These are phyloP conservation scores for Sporothrix brunneoviolacea DNA, from an alignment of 2,329 filamentous ascomycete species.

Conservation along the genomic window DNA sequence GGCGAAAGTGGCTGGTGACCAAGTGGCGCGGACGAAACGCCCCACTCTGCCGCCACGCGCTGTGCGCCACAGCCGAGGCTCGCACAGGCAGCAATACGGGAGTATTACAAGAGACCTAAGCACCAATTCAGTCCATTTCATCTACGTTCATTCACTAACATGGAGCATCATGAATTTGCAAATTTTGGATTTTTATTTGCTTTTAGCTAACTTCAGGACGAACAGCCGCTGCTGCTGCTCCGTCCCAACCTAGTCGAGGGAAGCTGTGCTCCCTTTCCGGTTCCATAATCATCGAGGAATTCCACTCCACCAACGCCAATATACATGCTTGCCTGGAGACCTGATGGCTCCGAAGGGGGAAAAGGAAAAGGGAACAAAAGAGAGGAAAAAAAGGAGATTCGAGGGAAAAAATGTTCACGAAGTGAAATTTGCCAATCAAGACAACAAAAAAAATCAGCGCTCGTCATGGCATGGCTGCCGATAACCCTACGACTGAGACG, in stretches of 20 bases:
- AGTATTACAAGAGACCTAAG: too few relatives aligned
- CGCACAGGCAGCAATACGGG: too few relatives aligned
- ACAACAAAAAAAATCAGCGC: background rate
- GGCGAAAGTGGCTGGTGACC: background rate
- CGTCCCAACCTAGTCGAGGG: too few relatives aligned
- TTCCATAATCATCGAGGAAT: background rate
- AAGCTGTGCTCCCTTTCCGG: background rate
- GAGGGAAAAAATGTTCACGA: conserved; percentile 7
- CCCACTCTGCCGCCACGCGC: too few relatives aligned
- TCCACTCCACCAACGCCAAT: conserved; percentile 9
- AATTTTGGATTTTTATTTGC: background rate
- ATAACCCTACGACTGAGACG: conserved; percentile 10
- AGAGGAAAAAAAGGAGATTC: background rate
- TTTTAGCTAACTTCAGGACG: background rate
- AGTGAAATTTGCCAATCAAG: background rate
- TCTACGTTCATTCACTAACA: too few relatives aligned
- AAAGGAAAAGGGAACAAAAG: background rate
- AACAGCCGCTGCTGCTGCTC: background rate
- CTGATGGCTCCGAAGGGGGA: background rate
- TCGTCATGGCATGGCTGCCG: background rate
- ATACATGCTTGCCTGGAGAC: background rate
- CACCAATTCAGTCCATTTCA: too few relatives aligned
- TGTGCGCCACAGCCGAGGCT: too few relatives aligned
- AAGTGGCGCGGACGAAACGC: background rate
- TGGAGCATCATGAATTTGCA: background rate